These are phyloP conservation scores for Rhodotorula sp. DNA, from an alignment of 1,284 basidiomycete genomes.

Conservation along the genomic window DNA sequence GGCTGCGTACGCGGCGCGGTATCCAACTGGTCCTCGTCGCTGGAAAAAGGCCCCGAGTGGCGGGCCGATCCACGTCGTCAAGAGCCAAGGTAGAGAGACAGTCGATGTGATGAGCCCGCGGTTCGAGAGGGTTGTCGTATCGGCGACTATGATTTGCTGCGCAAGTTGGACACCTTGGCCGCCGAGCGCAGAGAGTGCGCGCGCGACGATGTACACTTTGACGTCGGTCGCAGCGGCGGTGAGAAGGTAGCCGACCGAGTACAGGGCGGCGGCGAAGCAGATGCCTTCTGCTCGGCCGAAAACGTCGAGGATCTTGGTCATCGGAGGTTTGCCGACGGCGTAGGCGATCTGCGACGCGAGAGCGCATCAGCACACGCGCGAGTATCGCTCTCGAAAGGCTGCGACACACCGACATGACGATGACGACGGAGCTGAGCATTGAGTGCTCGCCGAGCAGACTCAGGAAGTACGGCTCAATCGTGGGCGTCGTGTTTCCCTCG, in stretches of 20 bases:
- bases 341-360: constrained; percentile 38
- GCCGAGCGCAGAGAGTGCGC: constrained; percentile 42
- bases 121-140: constrained; percentile 44
- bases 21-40: constrained; percentile 41
- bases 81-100: constrained; percentile 45
- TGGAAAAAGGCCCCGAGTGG: constrained; percentile 42
- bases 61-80: constrained; percentile 46
- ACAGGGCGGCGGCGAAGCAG: constrained; percentile 42
- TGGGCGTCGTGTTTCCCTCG: constrained; percentile 43
- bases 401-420: constrained; percentile 40
- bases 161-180: constrained; percentile 45
- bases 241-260: constrained; percentile 42
- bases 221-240: constrained; percentile 39
- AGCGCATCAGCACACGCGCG: not conserved
- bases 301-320: constrained; percentile 46
- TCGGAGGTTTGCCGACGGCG: constrained; percentile 45
- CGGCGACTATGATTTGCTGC: constrained; percentile 46
- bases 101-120: constrained; percentile 45
- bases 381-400: not conserved
- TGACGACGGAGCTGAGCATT: constrained; percentile 41
- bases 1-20: constrained; percentile 42
- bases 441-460: constrained; percentile 43
- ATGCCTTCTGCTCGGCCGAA: constrained; percentile 46
- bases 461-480: constrained; percentile 46
- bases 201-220: constrained; percentile 37